Evolutionary conservation across 2,329 filamentous ascomycete species (phyloP), one percentile per base, ranked within the genome.

Genomic region (Talaromyces sp.): DNA sequence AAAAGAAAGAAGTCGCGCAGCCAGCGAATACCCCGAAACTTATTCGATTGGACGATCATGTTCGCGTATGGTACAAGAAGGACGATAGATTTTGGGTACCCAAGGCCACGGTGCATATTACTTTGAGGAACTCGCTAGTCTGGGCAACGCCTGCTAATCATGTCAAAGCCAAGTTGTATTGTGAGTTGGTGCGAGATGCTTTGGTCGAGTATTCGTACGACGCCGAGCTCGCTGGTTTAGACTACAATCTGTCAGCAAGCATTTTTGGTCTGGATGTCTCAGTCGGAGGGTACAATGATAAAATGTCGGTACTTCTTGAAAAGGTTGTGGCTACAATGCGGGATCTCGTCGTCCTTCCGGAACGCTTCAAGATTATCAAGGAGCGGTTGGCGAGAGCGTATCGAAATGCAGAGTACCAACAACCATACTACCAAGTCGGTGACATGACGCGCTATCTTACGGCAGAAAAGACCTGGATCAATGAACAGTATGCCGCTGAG

Each of bases 41-140:
- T 27, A 89, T 99, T 68, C 89, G 93, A 69, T 93, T 96, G 71
- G 94, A 97, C 70, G 84, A 89, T 6, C 81, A 88, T 39, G 88
- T 91, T 0, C 88, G 93, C 35, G 90, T 92, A 2, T 99, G 95
- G 95, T 97, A 89, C 83, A 99, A 99, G 83, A 98, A 98, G 79
- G 95, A 99, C 72, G 95, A 99, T 71, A 93, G 89, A 0, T 99
- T 98, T 78, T 98, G 94, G 93, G 95, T 98, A 10, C 95, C 95
- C 9, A 97, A 96, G 77, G 95, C 92, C 3, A 95, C 93, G 66
- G 82, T 98, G 19, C 86, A 93, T 69, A 87, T 97, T 68, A 92
- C 89, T 70, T 84, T 96, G 69, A 87, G 89, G 71, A 96, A 89
- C 66, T 90, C 93, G 0, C 79, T 96, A 54, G 88, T 91, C n/a